phyloP scores from a whole-genome alignment of 257 asterid species.

The Cynanchum wilfordii region DNA sequence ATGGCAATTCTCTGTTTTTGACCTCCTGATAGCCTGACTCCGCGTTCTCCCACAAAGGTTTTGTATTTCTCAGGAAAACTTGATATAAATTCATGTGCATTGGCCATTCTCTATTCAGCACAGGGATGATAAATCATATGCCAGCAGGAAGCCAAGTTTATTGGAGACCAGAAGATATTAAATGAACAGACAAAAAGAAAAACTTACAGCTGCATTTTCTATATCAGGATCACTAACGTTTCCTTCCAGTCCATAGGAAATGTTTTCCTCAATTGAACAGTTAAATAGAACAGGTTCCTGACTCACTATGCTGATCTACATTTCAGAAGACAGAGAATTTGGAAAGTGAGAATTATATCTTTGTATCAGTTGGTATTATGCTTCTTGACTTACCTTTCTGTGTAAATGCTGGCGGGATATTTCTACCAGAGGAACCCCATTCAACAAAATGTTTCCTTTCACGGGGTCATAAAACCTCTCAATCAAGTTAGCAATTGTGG shows the following conservation, averaged over 20 bases:
- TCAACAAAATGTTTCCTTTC: slow-evolving; percentile 58
- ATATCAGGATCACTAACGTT: slow-evolving; percentile 57
- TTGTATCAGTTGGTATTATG: neutral
- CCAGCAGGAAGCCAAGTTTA: neutral
- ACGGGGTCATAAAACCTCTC: slow-evolving; percentile 80
- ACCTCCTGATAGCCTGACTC: slow-evolving; percentile 85
- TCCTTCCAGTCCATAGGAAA: slow-evolving; percentile 76
- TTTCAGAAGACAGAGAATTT: neutral
- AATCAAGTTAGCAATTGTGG: slow-evolving; percentile 85
- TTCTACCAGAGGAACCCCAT: slow-evolving; percentile 75
- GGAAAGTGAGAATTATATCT: neutral
- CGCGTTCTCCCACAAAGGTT: slow-evolving; percentile 79
- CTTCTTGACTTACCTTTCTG: slow-evolving; percentile 46
- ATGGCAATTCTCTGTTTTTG: slow-evolving; percentile 91
- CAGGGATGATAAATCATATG: neutral
- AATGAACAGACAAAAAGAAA: too few species aligned
- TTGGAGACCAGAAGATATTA: neutral
- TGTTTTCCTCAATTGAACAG: slow-evolving; percentile 81
- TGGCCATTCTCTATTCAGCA: slow-evolving; percentile 65
- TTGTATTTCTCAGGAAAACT: slow-evolving; percentile 64
- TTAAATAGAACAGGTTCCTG: slow-evolving; percentile 88
- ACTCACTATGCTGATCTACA: slow-evolving; percentile 82
- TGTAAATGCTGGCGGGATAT: slow-evolving; percentile 67
- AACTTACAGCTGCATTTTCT: slow-evolving; percentile 81
- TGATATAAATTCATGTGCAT: slow-evolving; percentile 75